A percentile compares a stretch with the other conserved stretches of the same genome.
Evolutionary conservation across 768 basidiomycete genomes (phyloP).

Genomic region (Psilocybe azurescens): DNA sequence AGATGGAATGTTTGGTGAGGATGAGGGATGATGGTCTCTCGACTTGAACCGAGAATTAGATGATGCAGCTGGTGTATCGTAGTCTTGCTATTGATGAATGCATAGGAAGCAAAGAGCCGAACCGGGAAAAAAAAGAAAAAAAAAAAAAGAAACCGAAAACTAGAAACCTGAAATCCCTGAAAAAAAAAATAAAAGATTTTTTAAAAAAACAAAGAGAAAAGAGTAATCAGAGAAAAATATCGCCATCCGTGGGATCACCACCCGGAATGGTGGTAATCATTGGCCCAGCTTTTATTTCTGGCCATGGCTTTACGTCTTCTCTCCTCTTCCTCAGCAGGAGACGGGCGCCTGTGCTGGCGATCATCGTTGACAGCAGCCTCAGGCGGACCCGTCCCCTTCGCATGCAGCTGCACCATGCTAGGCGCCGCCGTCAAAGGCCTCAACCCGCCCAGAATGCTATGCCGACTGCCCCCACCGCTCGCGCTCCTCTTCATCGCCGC

Average conservation of each 20-base stretch:
- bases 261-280: constrained; percentile 68
- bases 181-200: constrained; percentile 12
- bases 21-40: neutral
- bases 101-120: neutral
- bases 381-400: constrained; percentile 33
- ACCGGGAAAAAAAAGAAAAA: neutral
- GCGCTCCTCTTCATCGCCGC: constrained; percentile 38
- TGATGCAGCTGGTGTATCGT: constrained; percentile 6
- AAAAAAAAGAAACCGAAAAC: neutral
- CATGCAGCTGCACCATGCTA: constrained; percentile 46
- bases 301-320: constrained; percentile 51
- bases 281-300: constrained; percentile 70
- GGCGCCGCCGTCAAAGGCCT: constrained; percentile 39
- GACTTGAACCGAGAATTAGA: neutral
- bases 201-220: neutral
- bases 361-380: neutral
- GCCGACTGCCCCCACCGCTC: constrained; percentile 32
- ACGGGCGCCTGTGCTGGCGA: neutral
- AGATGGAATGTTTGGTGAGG: constrained; percentile 1
- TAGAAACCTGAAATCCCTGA: constrained; percentile 9
- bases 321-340: constrained; percentile 41
- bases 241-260: constrained; percentile 47
- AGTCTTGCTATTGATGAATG: constrained; percentile 6
- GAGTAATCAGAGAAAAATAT: neutral
- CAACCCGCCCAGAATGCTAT: constrained; percentile 30